phyloP scores from a whole-genome alignment of 2,329 filamentous ascomycete species.

The Fusarium anguioides region DNA sequence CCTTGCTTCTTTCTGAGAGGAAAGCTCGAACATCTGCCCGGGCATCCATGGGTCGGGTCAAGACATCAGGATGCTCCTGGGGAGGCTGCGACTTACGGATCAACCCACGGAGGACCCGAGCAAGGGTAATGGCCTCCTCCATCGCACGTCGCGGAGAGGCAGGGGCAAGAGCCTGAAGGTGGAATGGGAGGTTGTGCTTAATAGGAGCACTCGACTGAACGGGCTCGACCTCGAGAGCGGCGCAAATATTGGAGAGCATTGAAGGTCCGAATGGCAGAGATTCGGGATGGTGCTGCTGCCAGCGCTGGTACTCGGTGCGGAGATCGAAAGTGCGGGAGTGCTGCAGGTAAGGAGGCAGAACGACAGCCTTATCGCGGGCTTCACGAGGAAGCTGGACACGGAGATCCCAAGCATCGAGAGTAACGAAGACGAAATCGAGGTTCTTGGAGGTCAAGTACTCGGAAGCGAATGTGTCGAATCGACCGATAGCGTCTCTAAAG shows the following conservation, averaged over 20 bases:
- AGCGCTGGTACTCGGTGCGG: slow-evolving; percentile 96
- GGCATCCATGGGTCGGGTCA: slow-evolving; percentile 96
- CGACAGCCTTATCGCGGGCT: slow-evolving; percentile 97
- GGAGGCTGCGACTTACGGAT: slow-evolving; percentile 96
- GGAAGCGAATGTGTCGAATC: slow-evolving; percentile 92
- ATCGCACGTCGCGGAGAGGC: slow-evolving; percentile 95
- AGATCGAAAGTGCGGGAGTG: slow-evolving; percentile 98
- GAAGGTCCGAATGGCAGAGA: slow-evolving; percentile 96
- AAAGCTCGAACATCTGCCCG: slow-evolving; percentile 96
- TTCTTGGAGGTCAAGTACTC: slow-evolving; percentile 93
- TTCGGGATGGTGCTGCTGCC: slow-evolving; percentile 98
- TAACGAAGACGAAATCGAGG: slow-evolving; percentile 97
- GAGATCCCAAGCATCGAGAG: slow-evolving; percentile 97
- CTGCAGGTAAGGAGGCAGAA: slow-evolving; percentile 95
- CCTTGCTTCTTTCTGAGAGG: slow-evolving; percentile 95
- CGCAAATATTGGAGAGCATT: slow-evolving; percentile 96
- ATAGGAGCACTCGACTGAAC: slow-evolving; percentile 98
- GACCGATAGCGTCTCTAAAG: slow-evolving; percentile 95
- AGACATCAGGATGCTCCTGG: slow-evolving; percentile 92
- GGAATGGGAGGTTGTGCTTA: slow-evolving; percentile 98
- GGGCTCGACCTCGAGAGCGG: slow-evolving; percentile 96
- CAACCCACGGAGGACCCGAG: slow-evolving; percentile 89
- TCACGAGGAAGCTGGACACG: slow-evolving; percentile 97
- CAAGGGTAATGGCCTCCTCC: slow-evolving; percentile 95
- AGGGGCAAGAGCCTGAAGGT: slow-evolving; percentile 93